Conservation (phyloP, 345 rosid genomes). For the Reutealis trisperma region DNA sequence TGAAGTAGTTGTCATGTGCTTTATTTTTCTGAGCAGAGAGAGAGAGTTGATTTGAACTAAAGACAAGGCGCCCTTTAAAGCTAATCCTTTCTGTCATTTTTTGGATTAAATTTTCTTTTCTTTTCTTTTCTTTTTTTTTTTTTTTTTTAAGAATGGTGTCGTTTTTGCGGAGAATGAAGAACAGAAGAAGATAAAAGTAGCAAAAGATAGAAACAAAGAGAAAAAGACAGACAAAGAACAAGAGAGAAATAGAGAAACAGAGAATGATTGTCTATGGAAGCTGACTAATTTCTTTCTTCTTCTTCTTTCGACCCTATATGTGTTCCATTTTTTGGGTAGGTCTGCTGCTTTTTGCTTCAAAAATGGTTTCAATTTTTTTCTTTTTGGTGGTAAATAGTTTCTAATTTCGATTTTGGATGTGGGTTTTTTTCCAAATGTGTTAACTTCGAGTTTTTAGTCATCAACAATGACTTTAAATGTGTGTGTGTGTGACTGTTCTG, state of each 20-base stretch:
- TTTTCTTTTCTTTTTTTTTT: neutral
- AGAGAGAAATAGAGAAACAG: constrained; percentile 7
- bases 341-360: neutral
- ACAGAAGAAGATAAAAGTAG: constrained; percentile 21
- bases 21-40: neutral
- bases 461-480: neutral
- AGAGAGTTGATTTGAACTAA: constrained; percentile 18
- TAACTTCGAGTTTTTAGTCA: neutral
- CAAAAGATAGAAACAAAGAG: neutral
- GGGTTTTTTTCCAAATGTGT: constrained; percentile 17
- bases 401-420: neutral
- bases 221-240: neutral
- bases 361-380: neutral
- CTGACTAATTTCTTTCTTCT: constrained; percentile 24
- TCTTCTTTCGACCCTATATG: constrained; percentile 3
- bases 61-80: constrained; percentile 52
- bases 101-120: neutral
- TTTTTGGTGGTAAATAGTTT: neutral
- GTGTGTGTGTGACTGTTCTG: neutral
- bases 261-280: constrained; percentile 22
- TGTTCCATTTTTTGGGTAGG: constrained; percentile 37
- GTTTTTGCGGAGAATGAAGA: constrained; percentile 31
- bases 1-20: neutral
- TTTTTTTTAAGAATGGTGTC: constrained; percentile 22
- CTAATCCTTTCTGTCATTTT: constrained; percentile 51